A percentile compares a stretch with the other conserved stretches of the same genome.
Conservation (phyloP, 257 asterid species). For the Gentiana macrophylla region DNA sequence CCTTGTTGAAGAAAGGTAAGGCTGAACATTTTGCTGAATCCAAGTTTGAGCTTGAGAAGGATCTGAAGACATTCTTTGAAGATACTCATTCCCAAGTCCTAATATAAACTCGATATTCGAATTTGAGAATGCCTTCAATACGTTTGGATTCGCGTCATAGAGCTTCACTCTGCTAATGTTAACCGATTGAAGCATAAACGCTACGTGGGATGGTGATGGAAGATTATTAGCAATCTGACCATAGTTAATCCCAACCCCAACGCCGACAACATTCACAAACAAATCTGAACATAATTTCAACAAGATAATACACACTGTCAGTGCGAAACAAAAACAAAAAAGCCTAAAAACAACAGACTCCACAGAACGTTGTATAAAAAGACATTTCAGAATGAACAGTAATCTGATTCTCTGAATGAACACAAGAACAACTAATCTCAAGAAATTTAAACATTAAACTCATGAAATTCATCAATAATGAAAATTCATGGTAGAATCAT, state of each 20-base stretch:
- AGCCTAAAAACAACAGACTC: too few species aligned
- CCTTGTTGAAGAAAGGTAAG: slow-evolving; percentile 49
- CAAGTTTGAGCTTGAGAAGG: slow-evolving; percentile 61
- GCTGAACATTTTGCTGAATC: slow-evolving; percentile 61
- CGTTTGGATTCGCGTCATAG: slow-evolving; percentile 74
- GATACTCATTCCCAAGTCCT: slow-evolving; percentile 63
- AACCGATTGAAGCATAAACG: slow-evolving; percentile 47
- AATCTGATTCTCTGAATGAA: too few species aligned
- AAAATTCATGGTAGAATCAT: slow-evolving; percentile 3
- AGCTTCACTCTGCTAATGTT: slow-evolving; percentile 56
- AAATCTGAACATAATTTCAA: slow-evolving; percentile 25
- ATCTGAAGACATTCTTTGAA: slow-evolving; percentile 39
- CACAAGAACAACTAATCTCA: not conserved
- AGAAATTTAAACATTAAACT: not conserved
- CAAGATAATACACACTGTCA: not conserved
- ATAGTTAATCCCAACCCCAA: slow-evolving; percentile 74
- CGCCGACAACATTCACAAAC: slow-evolving; percentile 11
- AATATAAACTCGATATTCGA: slow-evolving; percentile 54
- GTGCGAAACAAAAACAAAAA: not conserved
- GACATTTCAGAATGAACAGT: too few species aligned
- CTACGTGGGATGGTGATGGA: slow-evolving; percentile 66
- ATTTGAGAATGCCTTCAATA: slow-evolving; percentile 55
- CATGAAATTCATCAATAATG: not conserved
- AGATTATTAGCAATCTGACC: slow-evolving; percentile 86
- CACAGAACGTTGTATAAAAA: too few species aligned